Evolutionary conservation across 1,284 basidiomycete genomes (phyloP), one percentile per base, ranked within the genome.

Genomic region (Trichosporon sp.): DNA sequence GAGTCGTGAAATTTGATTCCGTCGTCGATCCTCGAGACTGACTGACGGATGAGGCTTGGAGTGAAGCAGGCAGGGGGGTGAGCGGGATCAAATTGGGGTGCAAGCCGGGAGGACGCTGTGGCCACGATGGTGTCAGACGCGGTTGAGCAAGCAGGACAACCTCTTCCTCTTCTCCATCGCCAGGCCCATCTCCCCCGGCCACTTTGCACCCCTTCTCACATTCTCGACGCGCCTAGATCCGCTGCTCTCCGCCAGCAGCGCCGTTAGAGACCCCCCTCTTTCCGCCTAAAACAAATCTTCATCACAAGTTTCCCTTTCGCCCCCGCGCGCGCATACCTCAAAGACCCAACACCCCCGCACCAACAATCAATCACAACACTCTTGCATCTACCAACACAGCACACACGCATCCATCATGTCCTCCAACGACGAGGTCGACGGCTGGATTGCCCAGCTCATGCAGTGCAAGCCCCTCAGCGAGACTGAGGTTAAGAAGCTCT

Each of bases 381-480:
- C 14, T 7, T 10, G 12, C 56, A 10, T 35, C 31, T 21, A 14
- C 2, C 31, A 31, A 3, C 4, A 32, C 35, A 37, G 8, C 31
- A 32, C 31, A 10, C 8, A 32, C 12, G 8, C 59, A 63, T 63
- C 59, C 74, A 75, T 16, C 71, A 82, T 82, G 78, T 77, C 78
- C 38, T 73, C 74, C 54, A 81, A 81, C 69, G 81, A 81, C 70
- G 82, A 84, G 74, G 79, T 81, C 38, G 94, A 96, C 86, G 89
- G 87, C 74, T 98, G 97, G 97, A 96, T 99, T 84, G 90, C 94
- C 76, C 95, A 98, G 85, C 90, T 99, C 76, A 92, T 92, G 85
- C 92, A 97, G 82, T 99, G 97, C 88, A 98, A 99, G 85, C 97
- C 98, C 79, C 90, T 99, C 75, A 88, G 92, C 72, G 97, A 99